Base-by-base conservation (phyloP, 441 rosid species). In the Flueggea neowawraea region DNA sequence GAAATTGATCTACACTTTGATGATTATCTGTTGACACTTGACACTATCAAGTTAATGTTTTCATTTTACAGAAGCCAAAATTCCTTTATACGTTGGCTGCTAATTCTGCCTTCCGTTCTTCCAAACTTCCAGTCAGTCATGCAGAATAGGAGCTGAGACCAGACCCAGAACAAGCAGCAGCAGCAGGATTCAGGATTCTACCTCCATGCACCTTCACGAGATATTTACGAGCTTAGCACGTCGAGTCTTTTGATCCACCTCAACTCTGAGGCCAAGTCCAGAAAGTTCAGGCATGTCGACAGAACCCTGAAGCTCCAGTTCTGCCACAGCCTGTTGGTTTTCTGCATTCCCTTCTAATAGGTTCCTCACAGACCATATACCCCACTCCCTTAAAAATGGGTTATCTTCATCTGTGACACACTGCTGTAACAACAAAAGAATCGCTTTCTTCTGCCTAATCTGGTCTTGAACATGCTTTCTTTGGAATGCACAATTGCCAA, bases 301-400 rank as follows among this genome's bases (percentile, higher is more conserved):
- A 22, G 91, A 74, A 28, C 87, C 89, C 78, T 83, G 89, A 67
- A 89, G 71, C 82, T 94, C 91, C 79, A 94, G 74, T 52, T 79
- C 90, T 6, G 84, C 81, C 0, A 94, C 91, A 4, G 62, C 74
- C 47, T 73, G 67, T 71, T 89, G 91, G 75, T 89, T 91, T 65
- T 84, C 90, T 36, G 69, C 41, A 69, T 91, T 91, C 63, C 91
- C 90, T 75, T 87, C 91, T 63, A 87, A 58, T 47, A 91, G 41
- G 69, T 91, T 91, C 72, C 94, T 84, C 59, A 78, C 58, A 6
- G 82, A 65, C 95, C 89, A 89, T 63, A 90, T 83, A 5, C 93
- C 89, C 96, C 98, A 94, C 98, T 94, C 95, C 63, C 95, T 89
- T 66, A 88, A 58, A 74, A 79, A 90, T 0, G 82, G 90, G 74